Evolutionary conservation across 1,139 yeast genomes (phyloP), one percentile per base, ranked within the genome.

Genomic region (Yamadazyma jaroonii): DNA sequence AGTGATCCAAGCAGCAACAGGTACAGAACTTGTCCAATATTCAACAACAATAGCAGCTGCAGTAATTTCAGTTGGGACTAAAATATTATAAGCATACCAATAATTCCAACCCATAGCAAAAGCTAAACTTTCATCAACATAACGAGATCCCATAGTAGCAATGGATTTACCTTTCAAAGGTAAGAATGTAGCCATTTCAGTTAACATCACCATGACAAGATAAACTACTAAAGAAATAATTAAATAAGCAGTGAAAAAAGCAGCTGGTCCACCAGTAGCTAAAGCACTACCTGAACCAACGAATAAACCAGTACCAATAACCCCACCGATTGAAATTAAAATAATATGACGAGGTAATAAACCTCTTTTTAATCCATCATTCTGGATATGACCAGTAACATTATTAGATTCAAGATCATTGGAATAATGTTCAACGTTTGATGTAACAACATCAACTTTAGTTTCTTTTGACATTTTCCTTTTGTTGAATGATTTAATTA

Each of bases 41-140:
- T 84, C 87, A 32, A 85, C 67, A 49, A 85, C 77, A 22, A 86
- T 76, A 50, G 84, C 84, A 29, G 83, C 88, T n/a, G 87, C 84
- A 2, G 85, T 83, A 36, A 85, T 77, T 58, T 85, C 95, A 50
- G 80, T 84, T 1, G 95, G 94, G 35, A 85, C 82, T 74, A 28
- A 84, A 79, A 53, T 88, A 78, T 54, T 84, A 81, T 50, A 84
- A 65, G 50, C 84, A 67, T 50, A 57, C 81, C 87, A 84, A 52
- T 83, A 86, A 58, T 85, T 84, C 82, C 88, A 81, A 21, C 89
- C 85, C 12, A 86, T 82, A 65, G 81, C 83, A 44, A 84, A 77
- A 44, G 84, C 90, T 39, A 82, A 65, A 1, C 92, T 81, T 41
- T 80, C 84, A 59, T 74, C 79, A 35, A 74, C 75, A 45, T 67